Percentiles rank a stretch among this genome's conserved stretches.
Evolutionary conservation across 2,329 filamentous ascomycete genomes (phyloP).

Genomic region (Teratosphaeria nubilosa): DNA sequence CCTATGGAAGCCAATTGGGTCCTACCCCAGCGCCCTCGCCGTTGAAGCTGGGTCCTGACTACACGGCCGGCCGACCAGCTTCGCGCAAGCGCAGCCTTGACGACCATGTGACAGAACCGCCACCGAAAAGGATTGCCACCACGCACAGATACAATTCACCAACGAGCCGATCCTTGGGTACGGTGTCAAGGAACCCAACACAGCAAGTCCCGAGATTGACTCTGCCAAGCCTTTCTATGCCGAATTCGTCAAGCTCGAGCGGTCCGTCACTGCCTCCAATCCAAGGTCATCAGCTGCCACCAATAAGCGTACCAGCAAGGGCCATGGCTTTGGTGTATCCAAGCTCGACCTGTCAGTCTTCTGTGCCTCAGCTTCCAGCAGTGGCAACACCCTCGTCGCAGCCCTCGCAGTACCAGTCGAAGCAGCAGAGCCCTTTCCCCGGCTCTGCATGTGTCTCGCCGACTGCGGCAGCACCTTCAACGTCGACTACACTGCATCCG

Average conservation of each 20-base stretch:
- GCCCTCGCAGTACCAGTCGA: slow-evolving; percentile 28
- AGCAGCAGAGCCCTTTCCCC: slow-evolving; percentile 42
- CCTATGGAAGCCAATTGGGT: slow-evolving; percentile 30
- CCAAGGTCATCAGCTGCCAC: slow-evolving; percentile 45
- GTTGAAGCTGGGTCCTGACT: slow-evolving; percentile 31
- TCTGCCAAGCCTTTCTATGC: slow-evolving; percentile 60
- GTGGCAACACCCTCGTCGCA: slow-evolving; percentile 14
- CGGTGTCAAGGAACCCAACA: slow-evolving; percentile 22
- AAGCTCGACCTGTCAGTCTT: slow-evolving; percentile 44
- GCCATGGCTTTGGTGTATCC: slow-evolving; percentile 70
- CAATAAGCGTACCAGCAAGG: slow-evolving; percentile 47
- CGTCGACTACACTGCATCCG: slow-evolving; percentile 40
- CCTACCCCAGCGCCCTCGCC: slow-evolving; percentile 35
- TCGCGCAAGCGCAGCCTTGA: slow-evolving; percentile 51
- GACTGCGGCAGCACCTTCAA: slow-evolving; percentile 51
- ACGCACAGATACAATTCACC: slow-evolving; percentile 19
- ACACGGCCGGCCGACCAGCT: slow-evolving; percentile 10
- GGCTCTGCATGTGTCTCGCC: slow-evolving; percentile 55
- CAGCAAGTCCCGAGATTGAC: slow-evolving; percentile 46
- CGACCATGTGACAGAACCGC: slow-evolving; percentile 43
- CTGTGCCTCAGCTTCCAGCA: slow-evolving; percentile 25
- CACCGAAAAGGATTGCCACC: slow-evolving; percentile 40
- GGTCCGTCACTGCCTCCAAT: slow-evolving; percentile 6
- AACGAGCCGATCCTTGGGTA: slow-evolving; percentile 21
- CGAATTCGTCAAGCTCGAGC: slow-evolving; percentile 33